Evolutionary conservation across 202 grass and related monocot genomes (phyloP).

Genomic region (Elaeis oleifera): DNA sequence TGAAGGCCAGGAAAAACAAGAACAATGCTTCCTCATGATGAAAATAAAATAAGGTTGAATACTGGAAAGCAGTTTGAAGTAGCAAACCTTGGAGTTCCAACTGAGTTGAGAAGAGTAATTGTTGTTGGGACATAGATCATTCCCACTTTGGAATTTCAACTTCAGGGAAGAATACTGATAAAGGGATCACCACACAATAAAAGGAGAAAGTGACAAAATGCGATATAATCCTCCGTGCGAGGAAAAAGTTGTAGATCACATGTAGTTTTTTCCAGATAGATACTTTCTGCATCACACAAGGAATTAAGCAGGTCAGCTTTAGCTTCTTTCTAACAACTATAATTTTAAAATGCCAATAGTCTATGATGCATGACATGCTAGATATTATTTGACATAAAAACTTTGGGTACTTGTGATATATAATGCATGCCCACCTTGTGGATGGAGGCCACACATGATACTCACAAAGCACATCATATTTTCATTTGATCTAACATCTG

Average conservation of each 20-base stretch:
- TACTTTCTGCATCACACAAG: constrained; percentile 30
- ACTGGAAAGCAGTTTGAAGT: not conserved
- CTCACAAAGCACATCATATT: not conserved
- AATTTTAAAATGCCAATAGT: not conserved
- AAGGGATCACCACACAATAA: constrained; percentile 34
- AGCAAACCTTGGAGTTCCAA: constrained; percentile 34
- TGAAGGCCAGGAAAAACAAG: too few relatives aligned
- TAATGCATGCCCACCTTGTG: too few relatives aligned
- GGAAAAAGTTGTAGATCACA: constrained; percentile 43
- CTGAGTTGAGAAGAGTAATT: constrained; percentile 35
- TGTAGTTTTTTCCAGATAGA: constrained; percentile 34
- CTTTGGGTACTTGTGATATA: too few relatives aligned
- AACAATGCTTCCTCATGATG: too few relatives aligned
- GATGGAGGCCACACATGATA: too few relatives aligned
- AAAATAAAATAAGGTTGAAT: too few relatives aligned
- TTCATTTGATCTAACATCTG: not conserved
- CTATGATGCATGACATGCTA: not conserved
- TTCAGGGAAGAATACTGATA: constrained; percentile 33
- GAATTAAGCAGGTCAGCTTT: too few relatives aligned
- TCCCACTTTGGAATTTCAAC: constrained; percentile 32
- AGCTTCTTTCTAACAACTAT: too few relatives aligned
- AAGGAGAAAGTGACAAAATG: constrained; percentile 38
- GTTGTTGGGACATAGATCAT: constrained; percentile 32
- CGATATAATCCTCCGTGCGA: constrained; percentile 27
- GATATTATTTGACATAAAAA: too few relatives aligned